phyloP scores from a whole-genome alignment of 176 grass and related monocot species.

The Panicum miliaceum region DNA sequence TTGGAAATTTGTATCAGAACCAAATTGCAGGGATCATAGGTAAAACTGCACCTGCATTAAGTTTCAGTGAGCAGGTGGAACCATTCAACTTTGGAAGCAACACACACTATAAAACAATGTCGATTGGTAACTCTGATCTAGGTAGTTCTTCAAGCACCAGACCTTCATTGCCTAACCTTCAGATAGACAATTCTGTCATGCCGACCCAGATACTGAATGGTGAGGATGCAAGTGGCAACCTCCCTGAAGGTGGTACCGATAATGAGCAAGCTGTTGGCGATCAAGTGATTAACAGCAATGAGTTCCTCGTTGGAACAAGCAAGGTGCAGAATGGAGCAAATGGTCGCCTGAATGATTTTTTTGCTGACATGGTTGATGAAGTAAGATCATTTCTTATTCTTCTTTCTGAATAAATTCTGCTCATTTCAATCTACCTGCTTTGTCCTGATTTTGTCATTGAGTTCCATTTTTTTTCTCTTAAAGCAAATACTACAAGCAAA shows the following conservation, averaged over 20 bases:
- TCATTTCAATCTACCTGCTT: neutral
- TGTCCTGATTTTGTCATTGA: neutral
- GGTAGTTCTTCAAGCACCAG: conserved; percentile 25
- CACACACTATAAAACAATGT: neutral
- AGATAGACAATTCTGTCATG: neutral
- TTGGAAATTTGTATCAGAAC: conserved; percentile 17
- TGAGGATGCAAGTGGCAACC: conserved; percentile 15
- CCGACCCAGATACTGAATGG: neutral
- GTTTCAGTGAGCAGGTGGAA: neutral
- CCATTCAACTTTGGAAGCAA: conserved; percentile 31
- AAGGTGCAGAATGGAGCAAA: neutral
- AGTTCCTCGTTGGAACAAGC: neutral
- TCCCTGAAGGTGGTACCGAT: neutral
- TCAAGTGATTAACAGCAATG: conserved; percentile 22
- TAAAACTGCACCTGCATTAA: neutral
- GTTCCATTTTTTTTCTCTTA: neutral
- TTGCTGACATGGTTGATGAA: neutral
- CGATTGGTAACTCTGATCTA: neutral
- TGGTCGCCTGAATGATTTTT: conserved; percentile 5
- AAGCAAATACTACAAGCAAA: neutral
- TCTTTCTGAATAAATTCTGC: neutral
- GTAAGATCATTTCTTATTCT: conserved; percentile 32
- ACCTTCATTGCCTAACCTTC: conserved; percentile 11
- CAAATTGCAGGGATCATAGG: neutral
- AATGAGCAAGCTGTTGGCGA: neutral